Conservation (phyloP, 352 stramenopile genomes). For the Globisporangium cystogenes region DNA sequence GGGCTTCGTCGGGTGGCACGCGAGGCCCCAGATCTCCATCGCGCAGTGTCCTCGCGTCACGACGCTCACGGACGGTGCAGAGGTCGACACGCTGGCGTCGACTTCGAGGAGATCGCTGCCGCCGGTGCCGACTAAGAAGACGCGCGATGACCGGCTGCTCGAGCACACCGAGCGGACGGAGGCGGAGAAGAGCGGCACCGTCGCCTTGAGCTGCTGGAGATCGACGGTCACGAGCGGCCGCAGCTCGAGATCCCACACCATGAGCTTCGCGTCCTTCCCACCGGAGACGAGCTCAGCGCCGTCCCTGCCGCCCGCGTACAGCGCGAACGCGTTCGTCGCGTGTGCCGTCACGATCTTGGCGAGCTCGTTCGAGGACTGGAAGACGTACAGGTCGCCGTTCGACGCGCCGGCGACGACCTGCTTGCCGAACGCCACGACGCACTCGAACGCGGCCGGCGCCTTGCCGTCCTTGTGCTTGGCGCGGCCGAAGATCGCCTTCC, state of each 20-base stretch:
- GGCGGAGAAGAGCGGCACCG: conserved; percentile 19
- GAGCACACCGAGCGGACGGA: conserved; percentile 48
- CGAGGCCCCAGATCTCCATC: conserved; percentile 80
- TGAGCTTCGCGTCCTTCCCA: conserved; percentile 83
- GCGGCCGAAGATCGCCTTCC: conserved; percentile 67
- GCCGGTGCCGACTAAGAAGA: conserved; percentile 76
- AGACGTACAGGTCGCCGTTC: conserved; percentile 78
- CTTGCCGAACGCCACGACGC: conserved; percentile 41
- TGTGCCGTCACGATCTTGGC: conserved; percentile 52
- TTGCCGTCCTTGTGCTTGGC: conserved; percentile 47
- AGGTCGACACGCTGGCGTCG: conserved; percentile 27
- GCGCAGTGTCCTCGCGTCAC: conserved; percentile 59
- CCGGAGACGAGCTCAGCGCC: conserved; percentile 71
- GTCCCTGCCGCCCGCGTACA: conserved; percentile 30
- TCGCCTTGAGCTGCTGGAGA: conserved; percentile 26
- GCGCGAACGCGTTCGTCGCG: conserved; percentile 29
- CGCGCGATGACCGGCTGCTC: conserved; percentile 18
- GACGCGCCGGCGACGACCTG: conserved; percentile 43
- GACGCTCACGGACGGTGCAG: conserved; percentile 12
- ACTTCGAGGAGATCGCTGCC: conserved; percentile 88
- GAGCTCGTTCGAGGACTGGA: conserved; percentile 47
- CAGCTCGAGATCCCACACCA: conserved; percentile 78
- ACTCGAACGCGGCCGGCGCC: conserved; percentile 41
- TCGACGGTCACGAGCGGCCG: conserved; percentile 31
- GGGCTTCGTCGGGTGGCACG: conserved; percentile 52